These are phyloP conservation scores for Cladophialophora yegresii DNA, from an alignment of 2,329 filamentous ascomycete species.

Conservation along the genomic window DNA sequence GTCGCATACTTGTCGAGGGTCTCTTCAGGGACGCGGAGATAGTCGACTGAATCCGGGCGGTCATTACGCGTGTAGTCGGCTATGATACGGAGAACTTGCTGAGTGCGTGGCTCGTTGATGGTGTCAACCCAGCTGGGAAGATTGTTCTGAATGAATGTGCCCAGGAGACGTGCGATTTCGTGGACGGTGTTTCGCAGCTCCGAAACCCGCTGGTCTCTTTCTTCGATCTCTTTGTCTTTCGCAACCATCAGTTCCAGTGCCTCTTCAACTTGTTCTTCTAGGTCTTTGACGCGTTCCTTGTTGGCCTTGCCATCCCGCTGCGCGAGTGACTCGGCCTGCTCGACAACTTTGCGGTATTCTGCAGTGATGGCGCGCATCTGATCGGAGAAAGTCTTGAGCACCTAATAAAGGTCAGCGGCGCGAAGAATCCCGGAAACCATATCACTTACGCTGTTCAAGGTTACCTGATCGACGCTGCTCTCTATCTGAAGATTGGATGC, in stretches of 20 bases:
- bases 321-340: conserved; percentile 30
- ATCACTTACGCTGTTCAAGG: conserved; percentile 15
- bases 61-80: conserved; percentile 23
- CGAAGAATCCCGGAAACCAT: neutral
- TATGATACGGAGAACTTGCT: conserved; percentile 29
- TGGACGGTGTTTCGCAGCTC: conserved; percentile 27
- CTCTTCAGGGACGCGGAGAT: conserved; percentile 29
- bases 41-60: conserved; percentile 7
- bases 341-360: conserved; percentile 26
- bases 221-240: conserved; percentile 25
- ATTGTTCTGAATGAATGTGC: conserved; percentile 28
- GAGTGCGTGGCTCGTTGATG: conserved; percentile 22
- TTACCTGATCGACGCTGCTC: conserved; percentile 20
- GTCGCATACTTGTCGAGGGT: conserved; percentile 17
- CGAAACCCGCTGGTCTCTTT: conserved; percentile 20
- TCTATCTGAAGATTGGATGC: conserved; percentile 22
- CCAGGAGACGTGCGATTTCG: conserved; percentile 27
- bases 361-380: conserved; percentile 24
- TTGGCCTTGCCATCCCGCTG: conserved; percentile 24
- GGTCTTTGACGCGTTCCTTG: conserved; percentile 24
- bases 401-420: conserved; percentile 22
- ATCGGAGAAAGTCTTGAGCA: conserved; percentile 19
- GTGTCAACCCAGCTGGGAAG: conserved; percentile 17
- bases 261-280: conserved; percentile 24
- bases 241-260: conserved; percentile 16